Conservation (phyloP, 345 rosid species). For the Corchorus olitorius region DNA sequence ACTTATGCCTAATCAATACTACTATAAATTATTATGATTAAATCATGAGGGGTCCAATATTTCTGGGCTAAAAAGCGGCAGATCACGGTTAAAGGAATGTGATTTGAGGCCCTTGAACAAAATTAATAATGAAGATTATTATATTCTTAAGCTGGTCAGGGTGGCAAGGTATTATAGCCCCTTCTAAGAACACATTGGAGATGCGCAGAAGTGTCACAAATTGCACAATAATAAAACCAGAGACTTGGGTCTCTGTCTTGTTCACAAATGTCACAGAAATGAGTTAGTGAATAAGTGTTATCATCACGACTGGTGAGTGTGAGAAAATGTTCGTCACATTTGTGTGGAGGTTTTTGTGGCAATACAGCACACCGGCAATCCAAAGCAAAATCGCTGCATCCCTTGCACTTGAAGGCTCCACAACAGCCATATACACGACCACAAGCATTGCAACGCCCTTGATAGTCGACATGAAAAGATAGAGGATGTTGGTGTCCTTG, state of each 20-base stretch:
- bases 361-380: fast-evolving
- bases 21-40: too few species aligned
- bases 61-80: too few species aligned
- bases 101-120: too few species aligned
- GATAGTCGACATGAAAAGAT: not conserved
- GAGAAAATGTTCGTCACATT: not conserved
- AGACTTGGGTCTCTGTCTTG: not conserved
- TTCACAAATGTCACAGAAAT: not conserved
- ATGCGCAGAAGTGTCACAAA: not conserved
- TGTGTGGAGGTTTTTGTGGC: not conserved
- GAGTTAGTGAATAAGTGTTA: not conserved
- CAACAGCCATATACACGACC: not conserved
- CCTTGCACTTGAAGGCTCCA: not conserved
- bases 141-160: too few species aligned
- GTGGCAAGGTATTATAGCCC: too few species aligned
- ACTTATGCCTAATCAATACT: too few species aligned
- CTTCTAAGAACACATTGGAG: not conserved
- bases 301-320: not conserved
- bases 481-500: not conserved
- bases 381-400: not conserved
- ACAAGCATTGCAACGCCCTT: not conserved
- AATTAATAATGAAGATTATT: too few species aligned
- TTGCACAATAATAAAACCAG: not conserved
- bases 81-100: too few species aligned
- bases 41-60: too few species aligned